Percentiles rank a stretch among this genome's conserved stretches.
phyloP scores from a whole-genome alignment of 176 grass and related monocot genomes.

The Rhynchospora pubera region DNA sequence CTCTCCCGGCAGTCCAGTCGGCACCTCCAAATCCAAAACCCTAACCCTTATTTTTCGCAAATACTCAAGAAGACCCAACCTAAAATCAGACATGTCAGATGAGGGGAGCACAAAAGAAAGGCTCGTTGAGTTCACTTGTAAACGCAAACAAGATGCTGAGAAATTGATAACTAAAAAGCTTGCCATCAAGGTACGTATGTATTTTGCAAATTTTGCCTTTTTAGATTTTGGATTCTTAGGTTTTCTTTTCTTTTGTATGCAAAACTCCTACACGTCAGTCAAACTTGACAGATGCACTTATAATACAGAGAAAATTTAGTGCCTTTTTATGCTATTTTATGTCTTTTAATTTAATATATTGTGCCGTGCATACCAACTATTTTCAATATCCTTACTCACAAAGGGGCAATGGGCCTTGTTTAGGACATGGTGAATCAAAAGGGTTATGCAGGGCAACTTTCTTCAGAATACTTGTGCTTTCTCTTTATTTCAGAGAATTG shows the following conservation, averaged over 20 bases:
- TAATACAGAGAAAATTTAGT: neutral
- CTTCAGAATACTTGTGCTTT: too few relatives aligned
- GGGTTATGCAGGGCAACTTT: neutral
- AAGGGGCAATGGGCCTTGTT: neutral
- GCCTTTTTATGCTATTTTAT: neutral
- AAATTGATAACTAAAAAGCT: conserved; percentile 87
- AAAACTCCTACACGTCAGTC: neutral
- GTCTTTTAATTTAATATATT: neutral
- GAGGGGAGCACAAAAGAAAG: neutral
- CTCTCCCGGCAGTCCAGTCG: too few relatives aligned
- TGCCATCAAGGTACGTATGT: conserved; percentile 57
- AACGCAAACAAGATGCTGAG: conserved; percentile 92
- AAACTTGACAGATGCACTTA: neutral
- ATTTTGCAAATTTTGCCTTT: neutral
- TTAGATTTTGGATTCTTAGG: neutral
- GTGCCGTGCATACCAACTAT: too few relatives aligned
- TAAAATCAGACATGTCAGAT: neutral
- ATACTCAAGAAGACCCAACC: too few relatives aligned
- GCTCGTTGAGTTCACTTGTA: conserved; percentile 46
- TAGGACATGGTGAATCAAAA: neutral
- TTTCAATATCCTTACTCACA: too few relatives aligned
- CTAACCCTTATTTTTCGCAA: too few relatives aligned
- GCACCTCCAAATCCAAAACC: too few relatives aligned
- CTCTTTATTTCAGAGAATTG: neutral
- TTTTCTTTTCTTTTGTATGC: neutral